phyloP scores from a whole-genome alignment of 208 protist genomes.

The Naegleria lovaniensis region DNA sequence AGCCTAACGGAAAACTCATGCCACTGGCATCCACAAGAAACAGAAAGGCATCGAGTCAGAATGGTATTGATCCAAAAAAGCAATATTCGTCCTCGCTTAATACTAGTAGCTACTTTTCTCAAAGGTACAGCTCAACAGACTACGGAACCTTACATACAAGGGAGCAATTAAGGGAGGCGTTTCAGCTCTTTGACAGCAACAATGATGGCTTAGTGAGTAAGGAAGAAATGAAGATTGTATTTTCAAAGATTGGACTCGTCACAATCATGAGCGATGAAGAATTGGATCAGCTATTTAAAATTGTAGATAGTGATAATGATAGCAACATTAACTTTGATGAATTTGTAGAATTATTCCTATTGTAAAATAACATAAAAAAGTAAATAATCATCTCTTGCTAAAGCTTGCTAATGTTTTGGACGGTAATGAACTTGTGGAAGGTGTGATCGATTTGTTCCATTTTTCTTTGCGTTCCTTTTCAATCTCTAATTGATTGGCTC shows the following conservation, averaged over 20 bases:
- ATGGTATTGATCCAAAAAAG: background rate
- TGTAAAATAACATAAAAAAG: background rate
- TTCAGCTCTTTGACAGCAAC: background rate
- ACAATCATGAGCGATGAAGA: constrained; percentile 9
- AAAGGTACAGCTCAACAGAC: background rate
- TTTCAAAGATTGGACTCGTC: background rate
- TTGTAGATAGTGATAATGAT: background rate
- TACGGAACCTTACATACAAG: background rate
- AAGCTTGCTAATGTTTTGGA: too few species aligned
- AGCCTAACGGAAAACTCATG: background rate
- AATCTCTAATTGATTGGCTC: background rate
- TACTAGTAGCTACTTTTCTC: background rate
- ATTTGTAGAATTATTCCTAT: background rate
- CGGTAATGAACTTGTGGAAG: too few species aligned
- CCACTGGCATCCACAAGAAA: background rate
- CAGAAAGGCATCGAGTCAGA: background rate
- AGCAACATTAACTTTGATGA: background rate
- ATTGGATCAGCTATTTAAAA: background rate
- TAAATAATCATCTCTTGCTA: too few species aligned
- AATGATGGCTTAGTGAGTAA: background rate
- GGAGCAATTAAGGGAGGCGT: background rate
- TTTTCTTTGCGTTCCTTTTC: background rate
- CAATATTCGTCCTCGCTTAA: background rate
- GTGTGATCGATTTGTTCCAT: background rate
- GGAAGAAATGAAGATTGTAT: background rate